Percentiles rank a stretch among this genome's conserved stretches.
phyloP scores from a whole-genome alignment of 2,329 filamentous ascomycete genomes.

The Fusarium xylarioides region DNA sequence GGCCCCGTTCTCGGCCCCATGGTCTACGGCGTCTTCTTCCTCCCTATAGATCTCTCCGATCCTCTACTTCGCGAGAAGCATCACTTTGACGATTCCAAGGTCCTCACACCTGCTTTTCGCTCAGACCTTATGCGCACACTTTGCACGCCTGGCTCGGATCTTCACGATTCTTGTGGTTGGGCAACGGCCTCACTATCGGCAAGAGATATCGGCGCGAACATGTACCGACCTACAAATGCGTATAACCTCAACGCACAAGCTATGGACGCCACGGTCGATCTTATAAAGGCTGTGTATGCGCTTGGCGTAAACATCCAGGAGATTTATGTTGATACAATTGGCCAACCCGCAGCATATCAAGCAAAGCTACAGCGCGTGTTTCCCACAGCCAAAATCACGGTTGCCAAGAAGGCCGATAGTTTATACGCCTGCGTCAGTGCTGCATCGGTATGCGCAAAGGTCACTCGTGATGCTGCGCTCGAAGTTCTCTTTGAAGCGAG shows the following conservation, averaged over 20 bases:
- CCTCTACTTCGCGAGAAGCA: constrained; percentile 80
- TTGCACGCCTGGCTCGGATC: constrained; percentile 68
- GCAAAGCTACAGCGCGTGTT: constrained; percentile 84
- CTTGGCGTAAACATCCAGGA: constrained; percentile 84
- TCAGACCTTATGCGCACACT: constrained; percentile 74
- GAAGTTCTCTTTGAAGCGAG: constrained; percentile 75
- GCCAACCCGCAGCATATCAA: constrained; percentile 84
- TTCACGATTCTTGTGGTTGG: constrained; percentile 75
- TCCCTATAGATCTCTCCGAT: constrained; percentile 76
- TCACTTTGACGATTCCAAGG: constrained; percentile 96
- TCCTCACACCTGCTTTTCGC: constrained; percentile 82
- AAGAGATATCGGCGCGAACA: constrained; percentile 80
- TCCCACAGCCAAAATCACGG: constrained; percentile 77
- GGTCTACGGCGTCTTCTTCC: constrained; percentile 77
- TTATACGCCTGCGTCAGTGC: constrained; percentile 93
- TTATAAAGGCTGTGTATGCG: constrained; percentile 81
- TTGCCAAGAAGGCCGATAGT: constrained; percentile 91
- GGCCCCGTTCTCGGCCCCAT: constrained; percentile 90
- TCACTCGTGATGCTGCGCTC: constrained; percentile 89
- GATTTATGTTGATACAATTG: constrained; percentile 96
- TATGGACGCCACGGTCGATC: constrained; percentile 85
- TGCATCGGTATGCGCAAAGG: constrained; percentile 94
- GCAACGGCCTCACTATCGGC: constrained; percentile 84
- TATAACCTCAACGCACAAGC: constrained; percentile 98
- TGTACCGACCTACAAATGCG: constrained; percentile 70